Evolutionary conservation across 192 early-diverging fungal species (phyloP).

Genomic region (Diversispora eburnea): DNA sequence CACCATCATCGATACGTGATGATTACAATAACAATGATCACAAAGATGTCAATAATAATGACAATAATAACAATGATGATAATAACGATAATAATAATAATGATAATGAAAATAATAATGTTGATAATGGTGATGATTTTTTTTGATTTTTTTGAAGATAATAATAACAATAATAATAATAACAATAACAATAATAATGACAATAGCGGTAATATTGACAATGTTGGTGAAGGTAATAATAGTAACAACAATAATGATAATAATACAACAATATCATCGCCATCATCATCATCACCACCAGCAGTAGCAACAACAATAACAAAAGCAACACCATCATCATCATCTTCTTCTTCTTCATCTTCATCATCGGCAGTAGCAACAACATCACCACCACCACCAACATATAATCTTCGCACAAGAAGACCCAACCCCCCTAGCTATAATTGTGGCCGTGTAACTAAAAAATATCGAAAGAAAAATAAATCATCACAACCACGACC

Average conservation of each 20-base stretch:
- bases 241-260: slow-evolving; percentile 5
- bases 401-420: slow-evolving; percentile 12
- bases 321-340: background rate
- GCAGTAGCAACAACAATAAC: background rate
- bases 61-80: too few species aligned
- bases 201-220: too few species aligned
- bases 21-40: too few species aligned
- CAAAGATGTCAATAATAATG: too few species aligned
- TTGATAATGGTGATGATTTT: background rate
- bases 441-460: slow-evolving; percentile 14
- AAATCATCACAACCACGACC: slow-evolving; percentile 1
- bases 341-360: too few species aligned
- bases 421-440: background rate
- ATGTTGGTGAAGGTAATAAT: background rate
- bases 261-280: background rate
- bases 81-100: too few species aligned
- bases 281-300: slow-evolving; percentile 3
- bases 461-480: slow-evolving; percentile 19
- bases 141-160: too few species aligned
- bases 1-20: background rate
- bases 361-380: slow-evolving; percentile 9
- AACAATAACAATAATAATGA: too few species aligned
- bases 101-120: background rate
- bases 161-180: too few species aligned
- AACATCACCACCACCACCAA: slow-evolving; percentile 3